Conservation (phyloP, 78 protist genomes). For the Pigoraptor vietnamica region DNA sequence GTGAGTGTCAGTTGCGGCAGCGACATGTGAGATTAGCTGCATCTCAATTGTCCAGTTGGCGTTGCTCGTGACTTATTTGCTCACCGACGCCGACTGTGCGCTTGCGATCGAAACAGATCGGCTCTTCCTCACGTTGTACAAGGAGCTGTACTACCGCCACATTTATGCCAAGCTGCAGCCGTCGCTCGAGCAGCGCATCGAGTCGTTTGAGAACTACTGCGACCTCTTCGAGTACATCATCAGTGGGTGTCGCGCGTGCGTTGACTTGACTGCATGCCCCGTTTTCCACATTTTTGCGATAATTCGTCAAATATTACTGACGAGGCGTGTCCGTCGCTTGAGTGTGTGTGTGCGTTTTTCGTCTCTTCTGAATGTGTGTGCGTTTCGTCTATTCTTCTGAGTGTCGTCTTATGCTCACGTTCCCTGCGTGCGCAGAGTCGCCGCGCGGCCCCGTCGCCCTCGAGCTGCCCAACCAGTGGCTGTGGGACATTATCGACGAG, state of each 20-base stretch:
- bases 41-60: background rate
- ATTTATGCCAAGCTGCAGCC: slow-evolving; percentile 59
- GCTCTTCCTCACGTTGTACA: slow-evolving; percentile 54
- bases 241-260: slow-evolving; percentile 5
- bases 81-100: no score
- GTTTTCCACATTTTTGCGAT: no score
- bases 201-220: slow-evolving; percentile 75
- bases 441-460: slow-evolving; percentile 38
- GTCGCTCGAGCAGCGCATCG: slow-evolving; percentile 49
- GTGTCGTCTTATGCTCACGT: no score
- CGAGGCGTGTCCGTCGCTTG: no score
- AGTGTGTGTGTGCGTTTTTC: background rate
- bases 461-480: slow-evolving; percentile 82
- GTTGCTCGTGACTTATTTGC: background rate
- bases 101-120: no score
- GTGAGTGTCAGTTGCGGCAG: background rate
- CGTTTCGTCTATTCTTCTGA: no score
- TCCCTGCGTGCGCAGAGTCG: background rate
- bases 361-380: no score
- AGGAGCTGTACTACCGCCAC: slow-evolving; percentile 87
- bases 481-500: slow-evolving; percentile 93
- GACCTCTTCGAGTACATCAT: slow-evolving; percentile 64
- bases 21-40: no score
- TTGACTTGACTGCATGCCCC: no score
- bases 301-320: no score